Conservation (phyloP, 2,329 filamentous ascomycete genomes). For the Xylaria sp. region DNA sequence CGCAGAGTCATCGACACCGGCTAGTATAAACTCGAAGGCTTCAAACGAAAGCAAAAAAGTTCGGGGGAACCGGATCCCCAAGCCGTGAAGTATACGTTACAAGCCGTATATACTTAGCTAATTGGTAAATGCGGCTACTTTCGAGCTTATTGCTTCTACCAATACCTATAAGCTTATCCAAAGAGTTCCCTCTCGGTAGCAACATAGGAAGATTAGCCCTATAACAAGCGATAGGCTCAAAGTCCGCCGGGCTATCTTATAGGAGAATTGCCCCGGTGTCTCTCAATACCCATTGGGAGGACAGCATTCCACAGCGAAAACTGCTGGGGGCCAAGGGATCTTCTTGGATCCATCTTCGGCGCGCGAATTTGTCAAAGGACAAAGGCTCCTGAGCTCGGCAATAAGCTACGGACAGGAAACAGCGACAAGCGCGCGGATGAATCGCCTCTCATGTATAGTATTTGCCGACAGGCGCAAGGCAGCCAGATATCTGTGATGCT, state of each 20-base stretch:
- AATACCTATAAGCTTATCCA: conserved; percentile 22
- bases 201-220: conserved; percentile 6
- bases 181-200: conserved; percentile 22
- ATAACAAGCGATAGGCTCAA: conserved; percentile 21
- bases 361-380: conserved; percentile 12
- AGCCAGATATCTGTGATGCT: conserved; percentile 1
- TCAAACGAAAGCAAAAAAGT: conserved; percentile 11
- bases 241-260: conserved; percentile 12
- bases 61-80: conserved; percentile 1
- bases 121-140: conserved; percentile 22
- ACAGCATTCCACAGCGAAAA: conserved; percentile 10
- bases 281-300: conserved; percentile 21
- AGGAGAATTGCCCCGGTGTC: conserved; percentile 12
- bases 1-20: conserved; percentile 7
- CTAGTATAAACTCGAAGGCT: neutral
- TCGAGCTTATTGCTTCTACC: conserved; percentile 10
- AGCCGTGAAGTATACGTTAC: conserved; percentile 9
- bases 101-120: conserved; percentile 20
- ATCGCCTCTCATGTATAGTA: conserved; percentile 22
- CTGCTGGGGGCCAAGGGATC: conserved; percentile 14
- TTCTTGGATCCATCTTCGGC: conserved; percentile 11
- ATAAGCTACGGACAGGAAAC: neutral
- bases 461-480: conserved; percentile 28
- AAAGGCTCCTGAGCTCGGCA: no score
- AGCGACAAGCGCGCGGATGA: conserved; percentile 28